Evolutionary conservation across 805 yeast genomes (phyloP).

Genomic region (Priceomyces fermenticarens): DNA sequence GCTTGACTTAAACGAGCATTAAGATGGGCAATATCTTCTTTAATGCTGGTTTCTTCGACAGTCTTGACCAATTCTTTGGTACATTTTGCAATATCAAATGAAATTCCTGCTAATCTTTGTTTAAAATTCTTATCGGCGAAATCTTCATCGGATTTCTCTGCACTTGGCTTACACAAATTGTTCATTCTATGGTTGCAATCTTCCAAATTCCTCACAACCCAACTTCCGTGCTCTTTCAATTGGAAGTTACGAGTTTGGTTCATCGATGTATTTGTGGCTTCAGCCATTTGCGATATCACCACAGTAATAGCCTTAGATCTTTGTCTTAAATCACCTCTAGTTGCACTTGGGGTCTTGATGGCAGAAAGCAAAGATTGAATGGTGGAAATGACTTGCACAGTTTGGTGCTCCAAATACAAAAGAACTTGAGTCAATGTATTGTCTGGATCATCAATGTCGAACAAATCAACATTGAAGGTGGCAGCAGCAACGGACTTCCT

Average conservation of each 20-base stretch:
- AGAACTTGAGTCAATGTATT: conserved; percentile 82
- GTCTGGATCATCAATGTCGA: conserved; percentile 84
- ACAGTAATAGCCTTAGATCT: conserved; percentile 74
- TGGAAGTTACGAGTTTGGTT: conserved; percentile 80
- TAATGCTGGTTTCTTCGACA: conserved; percentile 89
- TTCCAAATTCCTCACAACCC: conserved; percentile 82
- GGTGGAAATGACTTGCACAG: conserved; percentile 85
- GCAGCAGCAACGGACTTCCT: conserved; percentile 50
- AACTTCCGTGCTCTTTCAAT: conserved; percentile 84
- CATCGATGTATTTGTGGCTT: conserved; percentile 85
- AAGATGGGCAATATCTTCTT: conserved; percentile 78
- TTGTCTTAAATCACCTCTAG: conserved; percentile 67
- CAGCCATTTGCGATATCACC: conserved; percentile 84
- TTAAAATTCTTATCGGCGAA: conserved; percentile 86
- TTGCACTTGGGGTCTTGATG: conserved; percentile 72
- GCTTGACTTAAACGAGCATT: conserved; percentile 57
- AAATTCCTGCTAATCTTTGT: conserved; percentile 92
- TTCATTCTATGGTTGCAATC: conserved; percentile 87
- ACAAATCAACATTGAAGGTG: conserved; percentile 67
- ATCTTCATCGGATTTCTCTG: conserved; percentile 47
- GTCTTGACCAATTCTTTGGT: conserved; percentile 94
- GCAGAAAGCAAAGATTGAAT: conserved; percentile 79
- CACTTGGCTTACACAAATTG: conserved; percentile 52
- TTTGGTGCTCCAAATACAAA: conserved; percentile 86
- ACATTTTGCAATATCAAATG: conserved; percentile 94